Base-by-base conservation (phyloP, 352 stramenopile species). In the Globisporangium uncinulatum region DNA sequence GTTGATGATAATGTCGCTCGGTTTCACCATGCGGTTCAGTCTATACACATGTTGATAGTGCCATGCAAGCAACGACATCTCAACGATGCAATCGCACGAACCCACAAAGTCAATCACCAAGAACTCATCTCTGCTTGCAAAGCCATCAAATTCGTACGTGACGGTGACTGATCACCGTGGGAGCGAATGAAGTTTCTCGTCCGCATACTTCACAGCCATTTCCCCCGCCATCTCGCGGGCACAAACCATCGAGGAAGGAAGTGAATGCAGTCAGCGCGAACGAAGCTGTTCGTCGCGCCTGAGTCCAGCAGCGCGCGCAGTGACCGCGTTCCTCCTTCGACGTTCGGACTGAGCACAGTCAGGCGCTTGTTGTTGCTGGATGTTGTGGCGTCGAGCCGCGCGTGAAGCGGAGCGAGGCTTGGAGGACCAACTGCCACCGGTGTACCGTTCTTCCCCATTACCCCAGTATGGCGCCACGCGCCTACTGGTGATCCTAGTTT, bases 51-150 rank as follows among this genome's bases (percentile, higher is more conserved):
- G 0, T 10, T 51, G 66, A 13, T 58, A 62, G 34, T 72, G 69
- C 8, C 51, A 46, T n/a, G 52, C 51, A 3, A 72, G 47, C 59
- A 62, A 74, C 31, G 54, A 46, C 45, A 76, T 70, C 0, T 60
- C 64, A 4, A 37, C 4, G 43, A 79, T 62, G 41, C 57, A 70
- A 37, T 73, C 54, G 19, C 63, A 73, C 4, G 57, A 57, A 1
- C 54, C 59, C 14, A 45, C 54, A 19, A 71, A 34, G 4, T 79
- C 58, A 17, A 76, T 67, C 8, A 75, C 59, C 10, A 65, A 31
- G 43, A 76, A 72, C 0, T 70, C 56, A 6, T 70, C 61, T 3
- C 24, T 56, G 6, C 37, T 17, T 1, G 3, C 1, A 29, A 71
- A 69, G 2, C 58, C 65, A 19, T 70, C 65, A 32, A 73, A 57